Evolutionary conservation across 345 rosid genomes (phyloP).

Genomic region (Acer saccharum): DNA sequence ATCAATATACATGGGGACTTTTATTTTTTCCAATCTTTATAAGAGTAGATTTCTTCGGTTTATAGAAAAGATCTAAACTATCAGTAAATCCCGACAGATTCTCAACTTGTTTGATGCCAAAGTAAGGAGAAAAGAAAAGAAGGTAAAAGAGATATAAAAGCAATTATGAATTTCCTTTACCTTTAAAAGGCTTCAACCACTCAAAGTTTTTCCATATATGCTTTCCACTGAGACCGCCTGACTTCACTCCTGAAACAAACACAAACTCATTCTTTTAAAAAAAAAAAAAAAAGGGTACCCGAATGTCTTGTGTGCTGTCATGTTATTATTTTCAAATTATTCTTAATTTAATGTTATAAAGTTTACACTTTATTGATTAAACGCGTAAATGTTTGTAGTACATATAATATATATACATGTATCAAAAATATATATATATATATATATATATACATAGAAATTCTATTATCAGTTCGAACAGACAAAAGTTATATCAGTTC

Average conservation of each 20-base stretch:
- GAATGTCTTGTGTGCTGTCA: slow-evolving; percentile 2
- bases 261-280: background rate
- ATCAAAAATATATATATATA: too few relatives aligned
- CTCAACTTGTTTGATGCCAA: too few relatives aligned
- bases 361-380: background rate
- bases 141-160: background rate
- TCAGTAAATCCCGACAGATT: too few relatives aligned
- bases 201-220: background rate
- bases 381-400: background rate
- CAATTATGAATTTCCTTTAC: background rate
- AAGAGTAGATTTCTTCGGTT: too few relatives aligned
- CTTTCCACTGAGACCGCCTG: background rate
- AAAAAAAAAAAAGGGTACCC: too few relatives aligned
- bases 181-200: background rate
- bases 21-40: too few relatives aligned
- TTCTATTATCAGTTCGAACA: too few relatives aligned
- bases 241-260: background rate
- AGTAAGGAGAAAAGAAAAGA: too few relatives aligned
- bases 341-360: background rate
- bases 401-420: background rate
- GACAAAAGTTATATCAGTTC: too few relatives aligned
- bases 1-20: too few relatives aligned
- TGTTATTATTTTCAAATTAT: background rate
- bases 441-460: too few relatives aligned
- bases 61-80: too few relatives aligned